phyloP scores from a whole-genome alignment of 495 filamentous ascomycete genomes.

The Halenospora varia region DNA sequence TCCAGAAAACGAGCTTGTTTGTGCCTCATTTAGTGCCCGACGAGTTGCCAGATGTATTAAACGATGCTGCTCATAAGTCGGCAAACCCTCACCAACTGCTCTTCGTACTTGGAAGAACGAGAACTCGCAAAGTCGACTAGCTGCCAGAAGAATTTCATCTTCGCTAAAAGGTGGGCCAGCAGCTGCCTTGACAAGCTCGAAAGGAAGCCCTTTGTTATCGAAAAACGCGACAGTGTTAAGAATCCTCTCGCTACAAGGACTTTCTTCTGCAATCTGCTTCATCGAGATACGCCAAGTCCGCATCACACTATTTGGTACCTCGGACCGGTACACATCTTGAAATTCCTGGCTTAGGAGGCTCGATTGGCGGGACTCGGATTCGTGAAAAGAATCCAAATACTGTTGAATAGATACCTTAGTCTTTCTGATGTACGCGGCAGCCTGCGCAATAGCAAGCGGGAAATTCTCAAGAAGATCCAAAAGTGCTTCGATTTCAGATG shows the following conservation, averaged over 20 bases:
- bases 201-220: constrained; percentile 13
- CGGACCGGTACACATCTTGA: constrained; percentile 3
- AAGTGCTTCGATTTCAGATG: background rate
- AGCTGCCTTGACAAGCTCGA: constrained; percentile 11
- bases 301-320: constrained; percentile 15
- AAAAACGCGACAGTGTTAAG: constrained; percentile 14
- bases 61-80: constrained; percentile 34
- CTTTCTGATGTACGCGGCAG: constrained; percentile 43
- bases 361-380: constrained; percentile 22
- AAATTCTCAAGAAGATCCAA: constrained; percentile 36
- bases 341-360: constrained; percentile 23
- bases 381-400: constrained; percentile 6
- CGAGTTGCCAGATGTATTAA: constrained; percentile 41
- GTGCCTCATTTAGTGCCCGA: constrained; percentile 32
- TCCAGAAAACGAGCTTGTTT: constrained; percentile 22
- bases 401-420: constrained; percentile 19
- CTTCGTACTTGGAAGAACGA: constrained; percentile 12
- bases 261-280: constrained; percentile 33
- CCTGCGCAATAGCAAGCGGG: constrained; percentile 46
- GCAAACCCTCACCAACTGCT: constrained; percentile 1
- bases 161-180: constrained; percentile 5
- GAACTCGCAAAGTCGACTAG: constrained; percentile 12
- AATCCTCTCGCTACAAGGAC: constrained; percentile 21
- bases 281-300: constrained; percentile 18
- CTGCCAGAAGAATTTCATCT: constrained; percentile 20